Conservation (phyloP, 2,329 filamentous ascomycete genomes). For the Hypomyces perniciosus region DNA sequence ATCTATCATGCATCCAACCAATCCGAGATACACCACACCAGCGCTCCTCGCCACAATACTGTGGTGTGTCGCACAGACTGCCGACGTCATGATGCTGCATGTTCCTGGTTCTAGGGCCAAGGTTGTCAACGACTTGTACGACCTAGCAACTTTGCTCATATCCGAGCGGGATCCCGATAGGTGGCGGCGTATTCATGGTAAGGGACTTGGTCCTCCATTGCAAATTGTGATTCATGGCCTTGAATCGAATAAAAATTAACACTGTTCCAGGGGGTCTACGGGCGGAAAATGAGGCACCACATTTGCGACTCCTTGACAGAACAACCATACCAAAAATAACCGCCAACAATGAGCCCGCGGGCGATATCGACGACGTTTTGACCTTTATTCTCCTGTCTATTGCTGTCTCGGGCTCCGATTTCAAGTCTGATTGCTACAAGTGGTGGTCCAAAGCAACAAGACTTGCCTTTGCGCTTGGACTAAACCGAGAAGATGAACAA, state of each 20-base stretch:
- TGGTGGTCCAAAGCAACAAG: conserved; percentile 41
- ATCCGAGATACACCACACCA: conserved; percentile 36
- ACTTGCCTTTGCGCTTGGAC: conserved; percentile 32
- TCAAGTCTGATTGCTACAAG: conserved; percentile 42
- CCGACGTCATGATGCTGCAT: conserved; percentile 37
- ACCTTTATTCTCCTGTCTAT: conserved; percentile 40
- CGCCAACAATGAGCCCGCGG: conserved; percentile 29
- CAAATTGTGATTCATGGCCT: not conserved
- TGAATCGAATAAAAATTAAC: not conserved
- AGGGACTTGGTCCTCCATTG: not conserved
- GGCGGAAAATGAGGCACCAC: conserved; percentile 26
- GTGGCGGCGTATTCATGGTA: conserved; percentile 32
- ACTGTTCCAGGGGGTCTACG: conserved; percentile 25
- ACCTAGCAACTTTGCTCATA: conserved; percentile 29
- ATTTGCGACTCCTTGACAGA: conserved; percentile 18
- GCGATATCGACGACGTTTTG: conserved; percentile 37
- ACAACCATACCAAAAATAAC: conserved; percentile 25
- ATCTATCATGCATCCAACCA: conserved; percentile 35
- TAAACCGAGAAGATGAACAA: conserved; percentile 34
- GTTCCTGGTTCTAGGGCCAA: conserved; percentile 35
- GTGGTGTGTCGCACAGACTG: conserved; percentile 42
- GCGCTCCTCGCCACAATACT: conserved; percentile 42
- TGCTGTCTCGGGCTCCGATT: conserved; percentile 41
- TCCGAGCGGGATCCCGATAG: conserved; percentile 31
- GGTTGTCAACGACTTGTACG: conserved; percentile 33